Evolutionary conservation across 2,329 filamentous ascomycete species (phyloP).

Genomic region (Alternaria arborescens): DNA sequence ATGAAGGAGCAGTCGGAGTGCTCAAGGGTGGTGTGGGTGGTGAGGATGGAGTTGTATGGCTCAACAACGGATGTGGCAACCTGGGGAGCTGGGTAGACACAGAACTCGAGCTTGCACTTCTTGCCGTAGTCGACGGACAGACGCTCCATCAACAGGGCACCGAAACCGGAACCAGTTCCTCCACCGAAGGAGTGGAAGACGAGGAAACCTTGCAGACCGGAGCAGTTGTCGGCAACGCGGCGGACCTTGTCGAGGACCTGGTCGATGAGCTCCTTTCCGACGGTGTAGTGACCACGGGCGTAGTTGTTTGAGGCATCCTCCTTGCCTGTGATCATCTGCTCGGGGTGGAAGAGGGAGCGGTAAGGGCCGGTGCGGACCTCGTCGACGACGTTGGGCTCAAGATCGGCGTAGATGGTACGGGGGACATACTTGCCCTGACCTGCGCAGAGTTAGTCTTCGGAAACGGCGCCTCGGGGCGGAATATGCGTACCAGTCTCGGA

Average conservation of each 20-base stretch:
- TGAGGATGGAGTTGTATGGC: slow-evolving; percentile 99
- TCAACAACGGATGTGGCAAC: slow-evolving; percentile 97
- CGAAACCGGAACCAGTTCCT: slow-evolving; percentile 98
- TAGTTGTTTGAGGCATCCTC: slow-evolving; percentile 99
- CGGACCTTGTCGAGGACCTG: slow-evolving; percentile 97
- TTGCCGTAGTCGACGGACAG: slow-evolving; percentile 99
- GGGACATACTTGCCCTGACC: slow-evolving; percentile 99
- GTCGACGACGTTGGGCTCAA: slow-evolving; percentile 99
- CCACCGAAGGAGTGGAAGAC: slow-evolving; percentile 99
- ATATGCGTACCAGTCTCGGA: slow-evolving; percentile 86
- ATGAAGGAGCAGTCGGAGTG: slow-evolving; percentile 99
- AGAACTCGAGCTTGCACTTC: slow-evolving; percentile 99
- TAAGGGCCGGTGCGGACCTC: slow-evolving; percentile 98
- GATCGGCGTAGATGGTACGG: slow-evolving; percentile 98
- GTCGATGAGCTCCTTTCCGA: slow-evolving; percentile 99
- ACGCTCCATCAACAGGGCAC: slow-evolving; percentile 97
- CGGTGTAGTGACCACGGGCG: slow-evolving; percentile 98
- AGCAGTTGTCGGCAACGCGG: slow-evolving; percentile 94
- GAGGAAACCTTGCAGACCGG: slow-evolving; percentile 97
- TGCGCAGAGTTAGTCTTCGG: slow-evolving; percentile 53
- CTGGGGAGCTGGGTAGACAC: slow-evolving; percentile 97
- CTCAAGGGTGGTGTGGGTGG: slow-evolving; percentile 98
- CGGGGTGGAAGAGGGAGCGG: slow-evolving; percentile 96
- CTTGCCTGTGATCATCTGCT: slow-evolving; percentile 99
- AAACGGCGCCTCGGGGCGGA: slow-evolving; percentile 35